Evolutionary conservation across 768 basidiomycete species (phyloP), one percentile per base, ranked within the genome.

Genomic region (Butyriboletus loyo): DNA sequence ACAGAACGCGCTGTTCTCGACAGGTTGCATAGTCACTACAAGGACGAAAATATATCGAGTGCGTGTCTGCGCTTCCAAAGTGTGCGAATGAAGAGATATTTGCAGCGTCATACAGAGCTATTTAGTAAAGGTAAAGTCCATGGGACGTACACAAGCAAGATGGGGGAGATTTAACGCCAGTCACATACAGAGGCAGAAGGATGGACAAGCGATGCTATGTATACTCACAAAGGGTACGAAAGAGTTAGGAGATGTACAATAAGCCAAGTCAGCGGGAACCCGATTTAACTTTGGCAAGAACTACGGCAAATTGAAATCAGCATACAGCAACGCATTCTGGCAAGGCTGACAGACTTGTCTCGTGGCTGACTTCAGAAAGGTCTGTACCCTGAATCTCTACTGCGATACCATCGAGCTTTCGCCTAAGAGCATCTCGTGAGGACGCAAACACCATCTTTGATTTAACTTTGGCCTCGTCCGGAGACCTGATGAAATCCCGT

Each of bases 371-470:
- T 67, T 98, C 93, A 54, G 71, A 68, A 53, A 54, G 69, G 35
- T 91, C 92, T 44, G 89, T 94, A 50, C 81, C 95, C 72, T 98
- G 95, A 56, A 98, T 80, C 72, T 98, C 94, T 44, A 81, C 56
- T 2, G 81, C 75, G 64, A 97, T 80, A 39, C 95, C 96, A n/a
- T 81, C 82, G 21, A 98, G 81, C 28, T 77, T 64, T 53, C 80
- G 81, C 65, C 83, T 82, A 50, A 99, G 72, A 6, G 86, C 87
- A 14, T 92, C 89, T 67, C 85, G 88, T 46, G 96, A 98, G 22
- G 92, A 85, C n/a, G 96, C 88, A 72, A 81, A 89, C 61, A 97
- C 66, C 95, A 98, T 98, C 87, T 95, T 98, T 66, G 80, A 72
- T 75, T 85, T 94, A 70, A 96, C 77, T 76, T 83, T 89, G 39